Evolutionary conservation across 2,329 filamentous ascomycete species (phyloP), one percentile per base, ranked within the genome.

Genomic region (Talaromyces funiculosus): DNA sequence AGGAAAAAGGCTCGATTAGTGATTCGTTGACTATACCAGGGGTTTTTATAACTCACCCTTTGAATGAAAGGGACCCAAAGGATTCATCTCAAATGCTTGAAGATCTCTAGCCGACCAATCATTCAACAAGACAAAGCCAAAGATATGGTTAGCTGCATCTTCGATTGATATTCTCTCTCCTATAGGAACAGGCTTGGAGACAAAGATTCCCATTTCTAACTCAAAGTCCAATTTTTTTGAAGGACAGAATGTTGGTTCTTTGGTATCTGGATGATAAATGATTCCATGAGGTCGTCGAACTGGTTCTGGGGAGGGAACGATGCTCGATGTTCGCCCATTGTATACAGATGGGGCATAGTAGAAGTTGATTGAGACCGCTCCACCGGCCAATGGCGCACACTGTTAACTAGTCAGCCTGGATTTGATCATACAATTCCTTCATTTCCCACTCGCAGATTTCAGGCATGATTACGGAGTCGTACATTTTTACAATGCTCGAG

Each of bases 71-170:
- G 85, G 85, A 0, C 85, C 85, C 0, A 87, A 71, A 0, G 84
- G 84, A 2, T 74, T 75, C 84, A 87, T 86, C 65, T 87, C 85
- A 22, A 83, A 74, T 0, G 72, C 78, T 68, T 87, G 85, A 20
- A 88, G 83, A 67, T 87, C 85, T 5, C 71, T 65, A 3, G 67
- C 67, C 66, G 53, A 57, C 85, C 85, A 88, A 63, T 87, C 84
- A 63, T 87, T 87, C 12, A 87, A 67, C 55, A 88, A 70, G 0
- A 86, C 81, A 33, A 86, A 75, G 0, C 85, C 85, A 67, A 88
- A 87, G 6, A 87, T 83, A 66, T 87, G 82, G 1, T 83, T 78
- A 6, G 83, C 78, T 0, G 84, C 82, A 31, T 82, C 79, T 20
- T 77, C 78, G 0, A 77, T 71, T 0, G 69, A 65, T 0, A 82